Percentiles rank a stretch among this genome's conserved stretches.
phyloP scores from a whole-genome alignment of 345 rosid genomes.

The Eucalyptus cloeziana region DNA sequence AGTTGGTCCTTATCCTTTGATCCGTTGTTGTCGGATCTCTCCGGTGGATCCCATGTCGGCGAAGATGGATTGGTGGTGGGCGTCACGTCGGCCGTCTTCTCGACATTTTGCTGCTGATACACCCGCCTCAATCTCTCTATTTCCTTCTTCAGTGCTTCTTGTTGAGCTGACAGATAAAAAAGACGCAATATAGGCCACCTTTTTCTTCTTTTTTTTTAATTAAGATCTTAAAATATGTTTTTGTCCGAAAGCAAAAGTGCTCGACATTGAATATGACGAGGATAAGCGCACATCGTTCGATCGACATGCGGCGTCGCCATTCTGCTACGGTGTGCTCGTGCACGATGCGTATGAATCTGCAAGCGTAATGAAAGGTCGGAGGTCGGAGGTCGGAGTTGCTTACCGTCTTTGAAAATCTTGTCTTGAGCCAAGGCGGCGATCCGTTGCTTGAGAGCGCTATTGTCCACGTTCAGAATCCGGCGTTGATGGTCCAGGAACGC shows the following conservation, averaged over 20 bases:
- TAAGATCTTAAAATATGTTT: neutral
- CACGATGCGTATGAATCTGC: neutral
- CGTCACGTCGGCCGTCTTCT: neutral
- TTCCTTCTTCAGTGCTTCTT: constrained; percentile 56
- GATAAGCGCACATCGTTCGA: neutral
- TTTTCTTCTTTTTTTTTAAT: too few species aligned
- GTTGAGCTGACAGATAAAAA: constrained; percentile 36
- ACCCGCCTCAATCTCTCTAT: constrained; percentile 56
- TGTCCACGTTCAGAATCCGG: constrained; percentile 51
- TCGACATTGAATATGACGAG: neutral
- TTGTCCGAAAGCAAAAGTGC: neutral
- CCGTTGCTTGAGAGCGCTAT: constrained; percentile 63
- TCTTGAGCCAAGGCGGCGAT: constrained; percentile 82
- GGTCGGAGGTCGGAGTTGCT: neutral
- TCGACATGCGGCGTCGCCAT: neutral
- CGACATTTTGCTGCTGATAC: constrained; percentile 24
- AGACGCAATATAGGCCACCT: neutral
- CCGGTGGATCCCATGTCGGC: neutral
- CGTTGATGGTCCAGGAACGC: constrained; percentile 66
- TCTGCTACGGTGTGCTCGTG: neutral
- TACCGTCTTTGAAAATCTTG: constrained; percentile 76
- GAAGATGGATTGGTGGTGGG: neutral
- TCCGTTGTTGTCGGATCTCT: neutral
- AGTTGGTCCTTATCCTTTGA: neutral
- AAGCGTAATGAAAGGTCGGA: neutral